Evolutionary conservation across 2,329 filamentous ascomycete genomes (phyloP).

Genomic region (Rhexocercosporidium sp.): DNA sequence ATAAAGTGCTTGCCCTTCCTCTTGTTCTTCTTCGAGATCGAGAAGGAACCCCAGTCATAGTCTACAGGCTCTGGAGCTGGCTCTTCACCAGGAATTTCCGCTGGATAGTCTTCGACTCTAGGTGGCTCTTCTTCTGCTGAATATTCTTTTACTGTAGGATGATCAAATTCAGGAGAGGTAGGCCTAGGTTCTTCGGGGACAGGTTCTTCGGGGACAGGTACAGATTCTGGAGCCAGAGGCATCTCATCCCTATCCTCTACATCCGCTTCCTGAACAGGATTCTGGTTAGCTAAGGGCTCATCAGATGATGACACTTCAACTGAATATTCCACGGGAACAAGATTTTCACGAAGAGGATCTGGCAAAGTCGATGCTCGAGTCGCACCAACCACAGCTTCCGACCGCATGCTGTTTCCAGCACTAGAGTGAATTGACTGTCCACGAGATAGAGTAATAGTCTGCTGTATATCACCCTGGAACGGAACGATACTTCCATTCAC

Average conservation of each 20-base stretch:
- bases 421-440: neutral
- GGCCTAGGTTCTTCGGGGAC: neutral
- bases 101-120: neutral
- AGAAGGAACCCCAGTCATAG: neutral
- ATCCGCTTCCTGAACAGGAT: neutral
- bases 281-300: neutral
- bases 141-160: too few relatives aligned
- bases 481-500: slow-evolving; percentile 13
- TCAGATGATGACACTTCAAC: neutral
- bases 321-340: slow-evolving; percentile 3
- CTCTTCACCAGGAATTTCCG: neutral
- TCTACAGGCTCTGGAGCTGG: neutral
- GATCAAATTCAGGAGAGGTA: too few relatives aligned
- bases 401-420: slow-evolving; percentile 6
- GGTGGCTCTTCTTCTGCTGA: too few relatives aligned
- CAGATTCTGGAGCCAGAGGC: neutral
- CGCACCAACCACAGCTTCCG: slow-evolving; percentile 2
- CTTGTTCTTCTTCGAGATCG: neutral
- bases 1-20: too few relatives aligned
- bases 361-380: slow-evolving; percentile 16
- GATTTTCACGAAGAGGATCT: neutral
- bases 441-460: neutral
- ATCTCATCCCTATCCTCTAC: neutral
- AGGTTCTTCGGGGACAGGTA: neutral
- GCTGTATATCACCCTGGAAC: slow-evolving; percentile 1